phyloP scores from a whole-genome alignment of 140 eudicot genomes.

The Flaveria floridana region DNA sequence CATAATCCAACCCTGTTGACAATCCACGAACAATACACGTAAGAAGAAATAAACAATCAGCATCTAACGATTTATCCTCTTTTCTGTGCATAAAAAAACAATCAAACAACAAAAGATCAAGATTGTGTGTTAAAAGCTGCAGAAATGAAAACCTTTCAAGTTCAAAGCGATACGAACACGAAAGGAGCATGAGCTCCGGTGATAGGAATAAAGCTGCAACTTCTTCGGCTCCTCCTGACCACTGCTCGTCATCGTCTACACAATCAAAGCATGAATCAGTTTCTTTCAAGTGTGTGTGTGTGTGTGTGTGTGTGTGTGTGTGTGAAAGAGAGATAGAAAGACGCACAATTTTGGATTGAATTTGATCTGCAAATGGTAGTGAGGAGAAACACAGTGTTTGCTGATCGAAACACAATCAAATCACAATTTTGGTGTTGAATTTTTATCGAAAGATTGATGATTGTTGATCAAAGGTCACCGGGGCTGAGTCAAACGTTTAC shows the following conservation, averaged over 20 bases:
- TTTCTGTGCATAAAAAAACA: too few species aligned
- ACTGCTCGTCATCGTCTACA: constrained; percentile 35
- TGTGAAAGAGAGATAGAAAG: not conserved
- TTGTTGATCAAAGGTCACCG: not conserved
- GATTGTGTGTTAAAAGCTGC: not conserved
- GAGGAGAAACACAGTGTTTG: not conserved
- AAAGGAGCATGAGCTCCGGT: constrained; percentile 70
- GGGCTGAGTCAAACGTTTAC: not conserved
- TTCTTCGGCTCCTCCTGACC: constrained; percentile 42
- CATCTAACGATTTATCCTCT: not conserved
- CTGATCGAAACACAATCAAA: too few species aligned
- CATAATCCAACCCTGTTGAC: constrained; percentile 64
- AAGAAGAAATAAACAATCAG: not conserved
- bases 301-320: constrained; percentile 14
- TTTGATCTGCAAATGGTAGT: not conserved
- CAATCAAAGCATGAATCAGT: constrained; percentile 21
- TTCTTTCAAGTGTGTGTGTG: not conserved
- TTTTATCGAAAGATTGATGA: constrained; percentile 3
- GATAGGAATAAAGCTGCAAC: constrained; percentile 66
- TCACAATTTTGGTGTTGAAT: not conserved
- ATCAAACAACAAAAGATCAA: not conserved
- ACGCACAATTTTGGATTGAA: not conserved
- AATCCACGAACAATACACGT: not conserved
- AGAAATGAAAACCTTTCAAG: constrained; percentile 57
- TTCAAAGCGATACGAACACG: constrained; percentile 85